A percentile compares a stretch with the other conserved stretches of the same genome.
These are phyloP conservation scores for Monosporascus cannonballus DNA, from an alignment of 2,329 filamentous ascomycete genomes.

Conservation along the genomic window DNA sequence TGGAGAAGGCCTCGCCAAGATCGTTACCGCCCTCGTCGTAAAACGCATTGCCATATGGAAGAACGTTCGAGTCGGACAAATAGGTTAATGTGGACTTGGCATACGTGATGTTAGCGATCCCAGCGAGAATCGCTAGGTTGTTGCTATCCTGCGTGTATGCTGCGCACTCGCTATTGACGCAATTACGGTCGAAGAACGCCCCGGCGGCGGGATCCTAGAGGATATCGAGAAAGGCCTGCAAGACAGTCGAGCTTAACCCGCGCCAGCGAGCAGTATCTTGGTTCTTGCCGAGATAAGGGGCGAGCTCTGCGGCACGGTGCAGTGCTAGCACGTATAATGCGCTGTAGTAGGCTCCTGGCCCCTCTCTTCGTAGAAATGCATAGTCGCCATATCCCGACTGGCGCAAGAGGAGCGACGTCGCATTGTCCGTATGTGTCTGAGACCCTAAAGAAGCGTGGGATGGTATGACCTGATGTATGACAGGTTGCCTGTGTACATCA, in stretches of 20 bases:
- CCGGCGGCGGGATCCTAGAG: slow-evolving; percentile 37
- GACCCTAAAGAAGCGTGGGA: slow-evolving; percentile 28
- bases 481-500: slow-evolving; percentile 43
- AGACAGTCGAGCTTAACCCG: slow-evolving; percentile 28
- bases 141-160: slow-evolving; percentile 48
- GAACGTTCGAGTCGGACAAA: slow-evolving; percentile 28
- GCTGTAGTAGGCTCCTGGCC: slow-evolving; percentile 47
- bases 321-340: slow-evolving; percentile 43
- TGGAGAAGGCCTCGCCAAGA: slow-evolving; percentile 28
- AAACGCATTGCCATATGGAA: slow-evolving; percentile 44
- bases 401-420: slow-evolving; percentile 36
- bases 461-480: slow-evolving; percentile 37
- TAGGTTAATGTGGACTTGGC: slow-evolving; percentile 33
- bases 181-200: slow-evolving; percentile 40
- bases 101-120: slow-evolving; percentile 23
- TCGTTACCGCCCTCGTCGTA: slow-evolving; percentile 39
- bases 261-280: slow-evolving; percentile 35
- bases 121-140: slow-evolving; percentile 37
- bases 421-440: slow-evolving; percentile 37
- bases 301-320: slow-evolving; percentile 36
- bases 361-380: slow-evolving; percentile 41
- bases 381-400: slow-evolving; percentile 42
- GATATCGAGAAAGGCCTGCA: slow-evolving; percentile 28
- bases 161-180: slow-evolving; percentile 18
- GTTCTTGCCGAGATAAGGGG: slow-evolving; percentile 22